A percentile compares a stretch with the other conserved stretches of the same genome.
Evolutionary conservation across 2,329 filamentous ascomycete genomes (phyloP).

Genomic region (Zymoseptoria pseudotritici): DNA sequence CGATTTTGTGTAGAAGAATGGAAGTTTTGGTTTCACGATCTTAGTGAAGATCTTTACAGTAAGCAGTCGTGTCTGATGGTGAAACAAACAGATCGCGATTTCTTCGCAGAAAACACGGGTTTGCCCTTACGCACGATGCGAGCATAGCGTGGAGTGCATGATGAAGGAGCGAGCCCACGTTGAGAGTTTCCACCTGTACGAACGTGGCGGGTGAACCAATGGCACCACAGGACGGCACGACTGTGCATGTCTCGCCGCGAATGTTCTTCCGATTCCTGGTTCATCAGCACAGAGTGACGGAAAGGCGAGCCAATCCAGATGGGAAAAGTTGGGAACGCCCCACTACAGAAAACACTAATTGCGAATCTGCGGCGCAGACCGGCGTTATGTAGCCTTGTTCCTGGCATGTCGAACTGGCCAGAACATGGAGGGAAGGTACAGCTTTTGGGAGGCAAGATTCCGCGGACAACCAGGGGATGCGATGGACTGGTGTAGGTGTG

Average conservation of each 20-base stretch:
- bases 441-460: too few species aligned
- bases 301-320: neutral
- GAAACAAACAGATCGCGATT: neutral
- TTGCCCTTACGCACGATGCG: neutral
- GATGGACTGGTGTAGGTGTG: too few species aligned
- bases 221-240: neutral
- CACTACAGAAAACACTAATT: neutral
- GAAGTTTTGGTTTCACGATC: slow-evolving; percentile 10
- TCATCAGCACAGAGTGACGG: neutral
- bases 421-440: neutral
- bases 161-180: neutral
- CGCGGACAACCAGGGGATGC: too few species aligned
- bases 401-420: neutral
- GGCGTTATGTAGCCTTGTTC: neutral
- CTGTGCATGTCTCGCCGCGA: neutral
- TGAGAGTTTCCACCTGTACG: too few species aligned
- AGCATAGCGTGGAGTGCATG: neutral
- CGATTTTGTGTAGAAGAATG: neutral
- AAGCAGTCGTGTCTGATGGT: neutral
- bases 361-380: neutral
- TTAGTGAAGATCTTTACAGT: neutral
- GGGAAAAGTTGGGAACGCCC: neutral
- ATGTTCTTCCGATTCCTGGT: neutral
- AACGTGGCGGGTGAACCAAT: neutral
- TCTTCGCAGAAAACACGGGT: neutral